Conservation (phyloP, 108 stramenopile species). For the Fistulifera pelliculosa region DNA sequence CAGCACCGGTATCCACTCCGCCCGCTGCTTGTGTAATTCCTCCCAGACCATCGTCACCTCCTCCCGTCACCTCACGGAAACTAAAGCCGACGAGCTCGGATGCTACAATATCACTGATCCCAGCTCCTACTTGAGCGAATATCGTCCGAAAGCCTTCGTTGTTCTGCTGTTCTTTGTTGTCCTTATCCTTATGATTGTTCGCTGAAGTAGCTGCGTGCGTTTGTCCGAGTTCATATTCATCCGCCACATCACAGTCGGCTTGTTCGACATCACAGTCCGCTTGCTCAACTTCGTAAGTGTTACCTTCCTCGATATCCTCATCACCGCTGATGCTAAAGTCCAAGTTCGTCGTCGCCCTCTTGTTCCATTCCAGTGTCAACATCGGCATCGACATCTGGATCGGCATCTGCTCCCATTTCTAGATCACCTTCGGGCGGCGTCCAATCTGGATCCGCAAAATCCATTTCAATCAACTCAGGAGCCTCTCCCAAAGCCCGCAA, state of each 20-base stretch:
- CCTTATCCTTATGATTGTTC: conserved; percentile 8
- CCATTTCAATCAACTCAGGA: conserved; percentile 29
- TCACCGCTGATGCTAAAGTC: not conserved
- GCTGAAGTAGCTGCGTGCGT: conserved; percentile 2
- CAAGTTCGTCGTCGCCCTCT: not conserved
- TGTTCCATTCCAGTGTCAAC: not conserved
- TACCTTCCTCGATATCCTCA: not conserved
- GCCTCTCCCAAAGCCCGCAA: conserved; percentile 38
- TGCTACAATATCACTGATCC: conserved; percentile 2
- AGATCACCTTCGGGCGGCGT: conserved; percentile 16
- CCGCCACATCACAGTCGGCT: conserved; percentile 5
- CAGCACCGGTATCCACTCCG: too few species aligned
- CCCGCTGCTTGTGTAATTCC: too few species aligned
- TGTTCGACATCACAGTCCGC: conserved; percentile 7
- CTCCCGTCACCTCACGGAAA: conserved; percentile 1
- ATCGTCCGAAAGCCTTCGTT: conserved; percentile 8
- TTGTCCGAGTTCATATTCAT: conserved; percentile 6
- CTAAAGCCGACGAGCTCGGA: conserved; percentile 3
- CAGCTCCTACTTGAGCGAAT: not conserved
- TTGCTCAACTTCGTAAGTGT: conserved; percentile 2
- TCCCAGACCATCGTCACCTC: too few species aligned
- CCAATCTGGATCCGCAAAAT: conserved; percentile 32
- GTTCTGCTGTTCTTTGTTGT: conserved; percentile 17
- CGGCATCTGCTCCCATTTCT: conserved; percentile 18
- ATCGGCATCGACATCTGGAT: not conserved